Evolutionary conservation across 257 asterid species (phyloP).

Genomic region (Agastache rugosa): DNA sequence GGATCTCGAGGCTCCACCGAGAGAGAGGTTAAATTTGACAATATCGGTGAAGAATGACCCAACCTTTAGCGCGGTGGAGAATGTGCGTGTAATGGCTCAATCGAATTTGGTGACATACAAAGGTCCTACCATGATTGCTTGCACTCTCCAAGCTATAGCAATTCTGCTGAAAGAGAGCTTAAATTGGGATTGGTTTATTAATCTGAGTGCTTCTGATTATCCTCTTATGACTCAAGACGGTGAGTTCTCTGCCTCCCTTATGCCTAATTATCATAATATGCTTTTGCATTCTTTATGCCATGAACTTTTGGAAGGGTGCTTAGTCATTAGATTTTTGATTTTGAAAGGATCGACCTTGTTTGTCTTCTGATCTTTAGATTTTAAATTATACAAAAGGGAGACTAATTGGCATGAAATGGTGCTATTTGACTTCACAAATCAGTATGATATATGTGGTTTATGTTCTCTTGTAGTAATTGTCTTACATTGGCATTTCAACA

Average conservation of each 20-base stretch:
- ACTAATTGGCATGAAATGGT: constrained; percentile 1
- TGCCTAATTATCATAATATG: constrained; percentile 16
- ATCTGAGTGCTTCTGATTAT: constrained; percentile 98
- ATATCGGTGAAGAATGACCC: constrained; percentile 90
- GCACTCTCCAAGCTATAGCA: constrained; percentile 92
- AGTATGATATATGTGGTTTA: constrained; percentile 22
- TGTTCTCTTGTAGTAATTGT: background rate
- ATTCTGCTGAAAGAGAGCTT: constrained; percentile 82
- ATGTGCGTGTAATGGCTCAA: constrained; percentile 95
- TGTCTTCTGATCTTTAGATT: constrained; percentile 1
- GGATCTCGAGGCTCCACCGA: constrained; percentile 98
- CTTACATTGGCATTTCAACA: background rate
- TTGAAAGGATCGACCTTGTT: background rate
- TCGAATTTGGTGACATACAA: constrained; percentile 97
- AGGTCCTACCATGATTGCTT: constrained; percentile 98
- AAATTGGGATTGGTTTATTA: constrained; percentile 98
- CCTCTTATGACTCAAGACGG: constrained; percentile 99
- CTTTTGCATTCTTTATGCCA: constrained; percentile 13
- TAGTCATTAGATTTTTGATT: constrained; percentile 1
- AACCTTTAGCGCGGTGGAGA: constrained; percentile 77
- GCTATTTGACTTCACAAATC: constrained; percentile 3
- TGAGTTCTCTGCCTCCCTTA: constrained; percentile 48
- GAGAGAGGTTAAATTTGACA: constrained; percentile 88
- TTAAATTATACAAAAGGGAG: background rate
- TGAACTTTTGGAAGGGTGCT: background rate